Base-by-base conservation (phyloP, 768 basidiomycete species). In the Galerina sulciceps region DNA sequence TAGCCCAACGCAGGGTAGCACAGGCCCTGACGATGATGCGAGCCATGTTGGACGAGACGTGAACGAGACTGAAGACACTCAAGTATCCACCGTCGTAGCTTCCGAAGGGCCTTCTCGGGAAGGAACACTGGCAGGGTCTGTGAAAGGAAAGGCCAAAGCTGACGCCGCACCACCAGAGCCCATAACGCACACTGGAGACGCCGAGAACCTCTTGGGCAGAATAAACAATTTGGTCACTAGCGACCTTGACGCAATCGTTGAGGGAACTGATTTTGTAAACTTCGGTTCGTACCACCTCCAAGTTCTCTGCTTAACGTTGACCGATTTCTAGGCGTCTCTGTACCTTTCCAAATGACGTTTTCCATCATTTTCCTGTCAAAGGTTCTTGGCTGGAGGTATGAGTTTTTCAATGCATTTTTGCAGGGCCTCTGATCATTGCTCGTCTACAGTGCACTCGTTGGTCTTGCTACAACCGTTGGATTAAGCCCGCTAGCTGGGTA, bases 161-260 rank as follows among this genome's bases (percentile, higher is more conserved):
- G 51, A 18, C 23, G 2, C 17, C 13, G 17, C 35, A 14, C 34
- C 34, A 11, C 34, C 34, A 18, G 35, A 31, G 26, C 26, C 26
- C 8, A 31, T 8, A 50, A 40, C 31, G 43, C 46, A 36, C 31
- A 35, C 26, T 23, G 52, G 2, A n/a, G 73, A 73, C 46, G 69
- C 74, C 6, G 76, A 75, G 13, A 86, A 87, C 66, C 72, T 90
- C n/a, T 80, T 86, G 23, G 91, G 91, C 10, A 88, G 85, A 67
- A 87, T 93, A 69, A 92, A 89, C 70, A 92, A 91, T 57, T 72
- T 91, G 5, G 83, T 90, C 38, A 85, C 89, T 6, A 85, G 85
- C 2, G 91, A 93, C 70, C 36, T 79, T 47, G 61, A 59, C 17
- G 73, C 72, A 58, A 77, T 81, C 40, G 65, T 68, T 15, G 71